Conservation (phyloP, 192 early-diverging fungal species). For the Oehlia diaphana region DNA sequence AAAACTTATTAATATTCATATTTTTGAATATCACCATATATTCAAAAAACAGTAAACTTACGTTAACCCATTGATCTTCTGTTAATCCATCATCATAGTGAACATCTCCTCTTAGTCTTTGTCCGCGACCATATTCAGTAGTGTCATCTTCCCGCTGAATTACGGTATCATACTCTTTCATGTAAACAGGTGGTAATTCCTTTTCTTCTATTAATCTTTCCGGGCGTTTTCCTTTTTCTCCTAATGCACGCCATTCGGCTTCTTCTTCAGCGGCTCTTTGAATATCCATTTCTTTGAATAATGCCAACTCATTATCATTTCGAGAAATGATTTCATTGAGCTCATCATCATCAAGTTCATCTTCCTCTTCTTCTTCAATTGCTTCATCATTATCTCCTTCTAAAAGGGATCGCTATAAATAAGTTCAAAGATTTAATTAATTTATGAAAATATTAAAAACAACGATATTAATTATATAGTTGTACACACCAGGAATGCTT, state of each 20-base stretch:
- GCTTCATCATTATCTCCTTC: constrained; percentile 80
- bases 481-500: constrained; percentile 67
- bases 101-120: constrained; percentile 71
- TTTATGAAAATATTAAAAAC: background rate
- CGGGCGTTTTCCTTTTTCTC: constrained; percentile 58
- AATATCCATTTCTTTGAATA: constrained; percentile 77
- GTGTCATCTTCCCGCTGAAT: constrained; percentile 52
- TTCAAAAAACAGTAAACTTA: constrained; percentile 9
- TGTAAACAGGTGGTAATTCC: constrained; percentile 85
- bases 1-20: constrained; percentile 1
- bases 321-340: constrained; percentile 93
- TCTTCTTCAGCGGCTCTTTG: constrained; percentile 58
- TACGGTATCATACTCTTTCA: constrained; percentile 55
- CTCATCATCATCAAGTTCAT: constrained; percentile 81
- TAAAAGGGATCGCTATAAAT: constrained; percentile 66
- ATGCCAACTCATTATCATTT: constrained; percentile 70
- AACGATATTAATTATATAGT: background rate
- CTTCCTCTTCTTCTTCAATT: constrained; percentile 66
- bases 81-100: constrained; percentile 91
- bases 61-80: constrained; percentile 91
- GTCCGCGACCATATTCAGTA: constrained; percentile 69
- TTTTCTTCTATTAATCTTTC: constrained; percentile 82
- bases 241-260: constrained; percentile 52
- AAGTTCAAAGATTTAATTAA: background rate
- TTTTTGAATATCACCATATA: too few species aligned